Evolutionary conservation across 768 basidiomycete species (phyloP).

Genomic region (Suillus ampliporus): DNA sequence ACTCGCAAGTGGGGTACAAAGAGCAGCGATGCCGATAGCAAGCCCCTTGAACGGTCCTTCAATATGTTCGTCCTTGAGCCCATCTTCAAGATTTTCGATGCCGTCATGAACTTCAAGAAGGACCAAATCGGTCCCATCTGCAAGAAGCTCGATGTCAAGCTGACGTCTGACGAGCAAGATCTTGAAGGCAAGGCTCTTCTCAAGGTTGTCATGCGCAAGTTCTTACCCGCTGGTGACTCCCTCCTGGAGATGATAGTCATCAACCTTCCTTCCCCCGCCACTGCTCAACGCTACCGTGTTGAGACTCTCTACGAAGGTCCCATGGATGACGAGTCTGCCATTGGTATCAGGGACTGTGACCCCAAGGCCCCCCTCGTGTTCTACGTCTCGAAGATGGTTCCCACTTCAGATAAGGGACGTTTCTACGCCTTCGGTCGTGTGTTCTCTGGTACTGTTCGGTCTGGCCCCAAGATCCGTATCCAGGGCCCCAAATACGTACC

Average conservation of each 20-base stretch:
- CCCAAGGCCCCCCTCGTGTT: conserved; percentile 95
- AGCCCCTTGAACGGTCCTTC: conserved; percentile 96
- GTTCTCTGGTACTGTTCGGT: conserved; percentile 96
- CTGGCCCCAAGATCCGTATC: conserved; percentile 98
- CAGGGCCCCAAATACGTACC: conserved; percentile 99
- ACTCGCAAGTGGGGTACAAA: conserved; percentile 97
- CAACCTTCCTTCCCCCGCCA: conserved; percentile 96
- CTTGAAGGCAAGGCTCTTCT: conserved; percentile 95
- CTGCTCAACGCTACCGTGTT: conserved; percentile 98
- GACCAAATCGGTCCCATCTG: conserved; percentile 82
- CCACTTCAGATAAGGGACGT: conserved; percentile 99
- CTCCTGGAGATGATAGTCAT: conserved; percentile 99
- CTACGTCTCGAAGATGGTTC: conserved; percentile 99
- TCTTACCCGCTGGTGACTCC: conserved; percentile 98
- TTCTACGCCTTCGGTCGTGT: conserved; percentile 99
- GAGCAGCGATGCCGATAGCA: conserved; percentile 75
- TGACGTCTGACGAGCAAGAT: conserved; percentile 87
- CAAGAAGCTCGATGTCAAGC: conserved; percentile 95
- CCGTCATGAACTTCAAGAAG: conserved; percentile 99
- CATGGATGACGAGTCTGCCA: conserved; percentile 99
- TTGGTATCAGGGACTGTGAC: conserved; percentile 98
- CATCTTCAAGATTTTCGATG: conserved; percentile 98
- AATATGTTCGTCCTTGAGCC: conserved; percentile 98
- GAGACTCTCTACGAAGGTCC: conserved; percentile 99
- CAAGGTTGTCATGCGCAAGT: conserved; percentile 99